phyloP scores from a whole-genome alignment of 2,329 filamentous ascomycete genomes.

The Arthrobotrys musiformis region DNA sequence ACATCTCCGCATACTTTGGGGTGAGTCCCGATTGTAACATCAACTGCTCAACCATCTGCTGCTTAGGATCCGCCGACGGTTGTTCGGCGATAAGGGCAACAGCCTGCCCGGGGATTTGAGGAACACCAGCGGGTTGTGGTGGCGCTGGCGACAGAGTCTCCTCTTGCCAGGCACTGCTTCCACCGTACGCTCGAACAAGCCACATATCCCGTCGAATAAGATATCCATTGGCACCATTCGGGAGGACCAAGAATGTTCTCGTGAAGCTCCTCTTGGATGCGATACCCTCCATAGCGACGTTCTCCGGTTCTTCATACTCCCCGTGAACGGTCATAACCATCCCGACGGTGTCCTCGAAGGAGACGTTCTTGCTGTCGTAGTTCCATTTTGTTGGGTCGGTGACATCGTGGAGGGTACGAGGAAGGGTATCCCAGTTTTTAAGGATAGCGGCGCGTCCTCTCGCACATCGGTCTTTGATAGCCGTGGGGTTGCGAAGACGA shows the following conservation, averaged over 20 bases:
- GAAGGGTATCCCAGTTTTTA: constrained; percentile 76
- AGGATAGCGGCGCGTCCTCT: constrained; percentile 74
- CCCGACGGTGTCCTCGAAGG: constrained; percentile 80
- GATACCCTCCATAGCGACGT: constrained; percentile 65
- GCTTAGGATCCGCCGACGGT: constrained; percentile 68
- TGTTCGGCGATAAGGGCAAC: constrained; percentile 57
- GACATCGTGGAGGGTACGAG: constrained; percentile 78
- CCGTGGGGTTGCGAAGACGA: constrained; percentile 62
- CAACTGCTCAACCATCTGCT: constrained; percentile 79
- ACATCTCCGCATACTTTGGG: constrained; percentile 80
- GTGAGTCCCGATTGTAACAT: constrained; percentile 83
- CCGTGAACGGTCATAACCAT: constrained; percentile 83
- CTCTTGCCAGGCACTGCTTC: constrained; percentile 67
- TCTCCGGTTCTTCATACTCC: constrained; percentile 80
- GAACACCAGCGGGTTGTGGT: constrained; percentile 35
- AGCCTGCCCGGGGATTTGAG: constrained; percentile 19
- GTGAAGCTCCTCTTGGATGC: constrained; percentile 81
- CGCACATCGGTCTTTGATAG: constrained; percentile 74
- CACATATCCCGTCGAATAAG: constrained; percentile 84
- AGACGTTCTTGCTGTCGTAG: constrained; percentile 81
- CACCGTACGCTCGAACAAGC: constrained; percentile 75
- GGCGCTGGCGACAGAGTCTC: constrained; percentile 60
- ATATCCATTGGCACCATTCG: constrained; percentile 75
- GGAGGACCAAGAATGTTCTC: constrained; percentile 80
- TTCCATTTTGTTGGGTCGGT: constrained; percentile 78